Base-by-base conservation (phyloP, 2,329 filamentous ascomycete species). In the Fusarium sp. region DNA sequence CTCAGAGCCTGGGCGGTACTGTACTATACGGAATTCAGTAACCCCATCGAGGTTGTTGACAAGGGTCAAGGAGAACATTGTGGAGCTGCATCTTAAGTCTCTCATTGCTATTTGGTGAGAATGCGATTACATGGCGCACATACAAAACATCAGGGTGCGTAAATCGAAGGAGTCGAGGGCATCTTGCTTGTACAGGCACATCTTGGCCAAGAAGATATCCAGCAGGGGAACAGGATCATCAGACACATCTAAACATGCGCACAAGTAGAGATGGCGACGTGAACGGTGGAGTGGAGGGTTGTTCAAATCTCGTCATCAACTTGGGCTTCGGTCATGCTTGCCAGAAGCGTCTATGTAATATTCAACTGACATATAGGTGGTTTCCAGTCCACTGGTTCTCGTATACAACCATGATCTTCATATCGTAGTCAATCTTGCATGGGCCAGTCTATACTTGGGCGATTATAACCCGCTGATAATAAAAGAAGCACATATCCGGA, bases 381-480 rank as follows among this genome's bases (percentile, higher is more conserved):
- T 65, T 62, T 56, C 68, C 68, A 71, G 44, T 34, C 52, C 55
- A 53, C 45, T 48, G 68, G 68, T 58, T 69, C 68, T 71, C 68
- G 68, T 71, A 71, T 71, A 63, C 52, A 63, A 42, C 55, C 43
- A 46, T 53, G 28, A 69, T 71, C 51, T 51, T 69, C 52, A 71
- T 71, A 71, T 71, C 18, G 60, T 38, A 66, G 34, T 60, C 53
- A 66, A 64, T 60, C 68, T 48, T 69, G 40, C 53, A 56, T 52
- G 59, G 64, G 43, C 55, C 33, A 17, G 55, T 55, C 59, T 71
- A 66, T 58, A 71, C 59, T 65, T 68, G 51, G 68, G 59, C 60
- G 17, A 15, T 36, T 62, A 63, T 59, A 55, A 28, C 36, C 52
- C 59, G 40, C 26, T 24, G 44, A 13, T 50, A 20, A 26, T 36